Evolutionary conservation across 345 rosid species (phyloP).

Genomic region (Firmiana major): DNA sequence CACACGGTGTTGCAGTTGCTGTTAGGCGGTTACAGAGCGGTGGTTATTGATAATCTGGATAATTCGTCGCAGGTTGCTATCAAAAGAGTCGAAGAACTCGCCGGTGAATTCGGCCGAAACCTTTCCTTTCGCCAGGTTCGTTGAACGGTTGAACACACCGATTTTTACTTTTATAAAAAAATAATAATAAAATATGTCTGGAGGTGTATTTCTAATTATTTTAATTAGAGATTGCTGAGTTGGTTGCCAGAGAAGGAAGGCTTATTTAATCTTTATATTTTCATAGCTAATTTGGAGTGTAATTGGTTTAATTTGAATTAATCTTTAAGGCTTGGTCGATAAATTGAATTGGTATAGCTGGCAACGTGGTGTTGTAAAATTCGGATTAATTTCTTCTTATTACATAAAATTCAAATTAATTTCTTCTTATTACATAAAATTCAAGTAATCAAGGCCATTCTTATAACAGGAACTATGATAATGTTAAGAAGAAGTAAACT

Average conservation of each 20-base stretch:
- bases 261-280: neutral
- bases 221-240: neutral
- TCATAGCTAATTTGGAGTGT: neutral
- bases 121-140: constrained; percentile 71
- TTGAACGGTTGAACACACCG: neutral
- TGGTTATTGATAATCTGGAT: constrained; percentile 86
- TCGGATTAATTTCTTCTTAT: too few species aligned
- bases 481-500: constrained; percentile 1
- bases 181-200: neutral
- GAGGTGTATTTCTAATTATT: neutral
- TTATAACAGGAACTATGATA: neutral
- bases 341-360: neutral
- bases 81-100: constrained; percentile 63
- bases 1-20: constrained; percentile 95
- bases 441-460: neutral
- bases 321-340: neutral
- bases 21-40: constrained; percentile 54
- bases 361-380: constrained; percentile 1
- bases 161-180: neutral
- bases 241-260: neutral
- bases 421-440: neutral
- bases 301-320: neutral
- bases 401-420: too few species aligned
- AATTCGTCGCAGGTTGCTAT: constrained; percentile 67
- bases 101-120: constrained; percentile 45